Percentiles rank a stretch among this genome's conserved stretches.
phyloP scores from a whole-genome alignment of 2,329 filamentous ascomycete species.

The Emmonsiellopsis sp. region DNA sequence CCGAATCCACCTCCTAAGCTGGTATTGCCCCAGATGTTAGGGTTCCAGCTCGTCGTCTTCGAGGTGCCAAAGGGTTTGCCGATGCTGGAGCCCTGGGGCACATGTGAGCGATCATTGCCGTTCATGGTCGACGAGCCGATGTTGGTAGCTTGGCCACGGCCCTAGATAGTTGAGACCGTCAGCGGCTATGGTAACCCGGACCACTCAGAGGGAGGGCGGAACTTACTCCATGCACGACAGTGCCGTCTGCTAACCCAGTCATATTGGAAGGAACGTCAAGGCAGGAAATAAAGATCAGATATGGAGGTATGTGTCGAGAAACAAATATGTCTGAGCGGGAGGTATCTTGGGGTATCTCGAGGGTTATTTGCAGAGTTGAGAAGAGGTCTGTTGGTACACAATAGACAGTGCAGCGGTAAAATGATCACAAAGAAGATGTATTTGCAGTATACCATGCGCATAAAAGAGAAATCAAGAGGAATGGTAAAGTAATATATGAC shows the following conservation, averaged over 20 bases:
- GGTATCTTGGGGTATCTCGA: conserved; percentile 6
- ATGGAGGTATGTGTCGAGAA: conserved; percentile 17
- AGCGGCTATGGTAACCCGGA: background rate
- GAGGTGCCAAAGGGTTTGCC: conserved; percentile 36
- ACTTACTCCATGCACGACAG: conserved; percentile 31
- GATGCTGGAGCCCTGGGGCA: conserved; percentile 30
- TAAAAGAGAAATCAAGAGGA: background rate
- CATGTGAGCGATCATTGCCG: conserved; percentile 23
- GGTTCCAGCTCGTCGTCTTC: conserved; percentile 35
- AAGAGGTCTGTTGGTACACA: conserved; percentile 12
- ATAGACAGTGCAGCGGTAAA: conserved; percentile 4
- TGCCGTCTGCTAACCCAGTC: conserved; percentile 28
- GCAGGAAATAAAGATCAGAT: conserved; percentile 12
- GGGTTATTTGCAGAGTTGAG: conserved; percentile 6
- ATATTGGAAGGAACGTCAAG: conserved; percentile 19
- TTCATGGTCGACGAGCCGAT: conserved; percentile 29
- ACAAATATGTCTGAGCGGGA: background rate
- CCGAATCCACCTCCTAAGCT: conserved; percentile 34
- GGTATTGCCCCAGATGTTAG: conserved; percentile 45
- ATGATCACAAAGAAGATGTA: conserved; percentile 13
- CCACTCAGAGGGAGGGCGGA: background rate
- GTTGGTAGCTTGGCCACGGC: conserved; percentile 28
- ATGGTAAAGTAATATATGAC: conserved; percentile 2
- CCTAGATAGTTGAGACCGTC: conserved; percentile 8
- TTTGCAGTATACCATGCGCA: conserved; percentile 25